These are phyloP conservation scores for Podospora comata DNA, from an alignment of 495 filamentous ascomycete genomes.

Conservation along the genomic window DNA sequence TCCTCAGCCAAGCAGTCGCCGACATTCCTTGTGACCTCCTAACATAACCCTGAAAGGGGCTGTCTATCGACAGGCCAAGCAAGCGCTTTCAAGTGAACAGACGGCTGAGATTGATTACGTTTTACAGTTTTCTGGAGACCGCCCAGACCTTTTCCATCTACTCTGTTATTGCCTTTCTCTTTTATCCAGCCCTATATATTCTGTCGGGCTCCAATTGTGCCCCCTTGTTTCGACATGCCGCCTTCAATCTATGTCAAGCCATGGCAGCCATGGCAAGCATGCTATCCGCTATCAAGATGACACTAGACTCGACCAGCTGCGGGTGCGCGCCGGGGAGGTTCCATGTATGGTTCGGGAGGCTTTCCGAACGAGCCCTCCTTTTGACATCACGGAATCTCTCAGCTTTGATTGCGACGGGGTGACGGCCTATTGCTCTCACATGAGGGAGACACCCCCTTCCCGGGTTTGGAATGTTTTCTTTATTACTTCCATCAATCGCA, in stretches of 20 bases:
- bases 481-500: slow-evolving; percentile 20
- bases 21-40: not conserved
- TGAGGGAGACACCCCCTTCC: not conserved
- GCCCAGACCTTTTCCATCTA: not conserved
- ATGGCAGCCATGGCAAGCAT: not conserved
- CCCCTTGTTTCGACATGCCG: not conserved
- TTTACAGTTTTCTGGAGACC: not conserved
- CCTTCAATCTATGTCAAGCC: not conserved
- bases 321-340: not conserved
- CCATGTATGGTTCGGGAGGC: not conserved
- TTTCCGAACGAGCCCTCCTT: not conserved
- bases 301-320: not conserved
- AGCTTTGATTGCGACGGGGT: not conserved
- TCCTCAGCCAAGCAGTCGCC: not conserved
- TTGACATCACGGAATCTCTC: not conserved
- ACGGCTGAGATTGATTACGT: not conserved
- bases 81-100: not conserved
- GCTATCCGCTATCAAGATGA: not conserved
- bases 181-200: not conserved
- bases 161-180: not conserved
- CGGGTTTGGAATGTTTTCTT: slow-evolving; percentile 11
- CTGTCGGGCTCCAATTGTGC: not conserved
- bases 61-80: not conserved
- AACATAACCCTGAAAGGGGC: not conserved
- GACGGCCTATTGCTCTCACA: not conserved